Base-by-base conservation (phyloP, 108 stramenopile genomes). In the Skeletonema marinoi region DNA sequence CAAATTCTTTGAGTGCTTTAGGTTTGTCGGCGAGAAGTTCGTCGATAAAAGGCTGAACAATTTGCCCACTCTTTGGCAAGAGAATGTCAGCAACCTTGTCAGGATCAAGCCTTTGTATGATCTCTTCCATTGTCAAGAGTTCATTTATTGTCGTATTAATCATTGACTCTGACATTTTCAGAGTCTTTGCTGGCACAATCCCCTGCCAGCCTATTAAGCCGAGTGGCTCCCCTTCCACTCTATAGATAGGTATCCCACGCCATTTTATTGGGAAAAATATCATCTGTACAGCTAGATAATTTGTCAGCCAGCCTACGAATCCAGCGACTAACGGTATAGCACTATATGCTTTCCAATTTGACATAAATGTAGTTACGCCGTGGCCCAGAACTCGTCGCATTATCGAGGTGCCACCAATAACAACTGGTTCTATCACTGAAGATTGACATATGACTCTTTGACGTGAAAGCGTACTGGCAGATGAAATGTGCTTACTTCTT, bases 201-300 rank as follows among this genome's bases (percentile, higher is more conserved):
- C 76, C 83, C 63, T 85, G 83, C 86, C 86, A 87, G 6, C 86
- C 86, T 11, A 87, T 12, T 29, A 85, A 50, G n/a, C 84, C 83
- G 17, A 84, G 80, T 19, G 83, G 86, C 46, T 78, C 80, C 21
- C 83, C 86, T 62, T 87, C 86, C 16, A 78, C 73, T 58, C 38
- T 78, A 41, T 66, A 76, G 35, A 85, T 59, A 8, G 86, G 87
- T 25, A 87, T 25, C 42, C 87, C 87, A 7, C 80, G 68, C 83
- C 81, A 87, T 42, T 66, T 30, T 12, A 87, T 75, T 11, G 87
- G 87, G 56, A 70, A 87, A 60, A 87, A 87, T 14, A 87, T 86
- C 88, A 86, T 85, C 75, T 85, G 78, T 3, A 85, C 87, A 25
- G 85, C 85, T 6, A 86, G 75, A 31, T 70, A 89, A 82, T 90